phyloP scores from a whole-genome alignment of 768 basidiomycete species.

The Tulasnella sp. region DNA sequence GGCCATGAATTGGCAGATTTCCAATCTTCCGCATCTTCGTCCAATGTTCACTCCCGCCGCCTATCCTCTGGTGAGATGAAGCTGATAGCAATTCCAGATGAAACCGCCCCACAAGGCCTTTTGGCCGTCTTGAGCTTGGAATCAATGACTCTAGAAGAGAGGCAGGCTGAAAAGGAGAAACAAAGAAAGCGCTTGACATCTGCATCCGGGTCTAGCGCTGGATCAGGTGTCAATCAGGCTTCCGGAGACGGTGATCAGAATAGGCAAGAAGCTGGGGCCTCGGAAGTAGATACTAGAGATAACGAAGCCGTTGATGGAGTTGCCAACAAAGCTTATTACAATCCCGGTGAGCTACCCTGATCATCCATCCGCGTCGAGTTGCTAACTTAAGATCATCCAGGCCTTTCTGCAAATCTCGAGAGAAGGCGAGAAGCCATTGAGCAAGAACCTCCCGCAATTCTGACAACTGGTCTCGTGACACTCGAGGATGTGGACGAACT shows the following conservation, averaged over 20 bases:
- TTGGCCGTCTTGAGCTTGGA: constrained; percentile 14
- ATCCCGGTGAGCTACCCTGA: constrained; percentile 42
- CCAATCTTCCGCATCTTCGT: constrained; percentile 6
- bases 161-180: constrained; percentile 16
- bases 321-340: constrained; percentile 67
- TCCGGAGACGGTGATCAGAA: constrained; percentile 23
- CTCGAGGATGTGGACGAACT: constrained; percentile 67
- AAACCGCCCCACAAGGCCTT: constrained; percentile 4
- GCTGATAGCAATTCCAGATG: constrained; percentile 5
- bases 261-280: constrained; percentile 27
- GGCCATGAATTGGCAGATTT: background rate
- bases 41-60: background rate
- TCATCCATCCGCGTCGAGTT: background rate
- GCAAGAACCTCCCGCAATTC: constrained; percentile 67
- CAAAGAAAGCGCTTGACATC: constrained; percentile 12
- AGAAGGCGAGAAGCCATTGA: constrained; percentile 37
- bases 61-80: background rate
- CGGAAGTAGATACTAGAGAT: constrained; percentile 20
- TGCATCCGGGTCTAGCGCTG: constrained; percentile 4
- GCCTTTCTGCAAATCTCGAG: constrained; percentile 30
- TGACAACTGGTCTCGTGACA: constrained; percentile 66
- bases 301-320: constrained; percentile 45
- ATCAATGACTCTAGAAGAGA: constrained; percentile 29
- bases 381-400: background rate
- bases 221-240: constrained; percentile 4